Evolutionary conservation across 2,329 filamentous ascomycete species (phyloP), one percentile per base, ranked within the genome.

Genomic region (Fusarium aywerte): DNA sequence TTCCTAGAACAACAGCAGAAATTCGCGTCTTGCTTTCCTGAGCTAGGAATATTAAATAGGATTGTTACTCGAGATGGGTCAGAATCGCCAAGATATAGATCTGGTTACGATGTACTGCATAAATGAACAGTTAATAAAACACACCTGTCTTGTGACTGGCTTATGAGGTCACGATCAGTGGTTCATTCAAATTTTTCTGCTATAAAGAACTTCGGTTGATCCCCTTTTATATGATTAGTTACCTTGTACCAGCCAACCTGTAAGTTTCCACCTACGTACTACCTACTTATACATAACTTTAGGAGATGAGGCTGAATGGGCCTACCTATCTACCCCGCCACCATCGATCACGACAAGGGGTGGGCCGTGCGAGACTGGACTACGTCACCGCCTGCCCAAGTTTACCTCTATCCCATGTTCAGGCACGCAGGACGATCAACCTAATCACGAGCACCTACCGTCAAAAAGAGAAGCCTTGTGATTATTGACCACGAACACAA

Each of bases 1-100:
- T 89, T 70, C 87, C 87, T 0, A 81, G 87, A 47, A 89, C 87
- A 6, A 83, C 82, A 8, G 83, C 84, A 8, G 87, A 90, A 72
- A 87, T 89, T 31, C 80, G 85, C 23, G 86, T 89, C 31, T 71
- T 89, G 43, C 73, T 89, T 12, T 87, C 85, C 15, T 87, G 77
- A 53, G 42, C 9, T 20, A 33, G 12, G 12, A 10, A 42, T 4
- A 27, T n/a, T 15, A 31, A 45, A 4, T 36, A 18, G 50, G 27
- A 35, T 35, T 25, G 15, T 27, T 6, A 31, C 15, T 5, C 27
- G 7, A 21, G n/a, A 29, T 12, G 23, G 21, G 27, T 25, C 15
- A 13, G 18, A 18, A 15, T 18, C 18, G 7, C 13, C 16, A 35
- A 39, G 27, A 33, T 18, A 38, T 39, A 49, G 6, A 56, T 44